Evolutionary conservation across 1,284 basidiomycete species (phyloP).

Genomic region (Malassezia globosa): DNA sequence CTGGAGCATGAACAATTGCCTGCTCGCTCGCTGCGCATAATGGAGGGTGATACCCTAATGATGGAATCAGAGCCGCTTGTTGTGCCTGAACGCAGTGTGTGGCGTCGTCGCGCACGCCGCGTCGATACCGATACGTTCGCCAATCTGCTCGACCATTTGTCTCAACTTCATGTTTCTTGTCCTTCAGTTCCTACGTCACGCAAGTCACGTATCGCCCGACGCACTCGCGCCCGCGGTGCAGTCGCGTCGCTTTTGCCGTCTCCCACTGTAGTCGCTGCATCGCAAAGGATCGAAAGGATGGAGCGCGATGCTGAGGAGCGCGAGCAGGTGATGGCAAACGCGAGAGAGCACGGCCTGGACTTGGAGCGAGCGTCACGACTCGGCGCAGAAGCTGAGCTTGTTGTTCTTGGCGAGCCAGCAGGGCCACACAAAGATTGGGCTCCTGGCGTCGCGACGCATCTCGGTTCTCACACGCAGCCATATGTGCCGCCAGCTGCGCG

Average conservation of each 20-base stretch:
- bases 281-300: slow-evolving; percentile 5
- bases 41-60: slow-evolving; percentile 2
- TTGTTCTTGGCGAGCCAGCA: slow-evolving; percentile 41
- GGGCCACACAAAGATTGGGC: slow-evolving; percentile 36
- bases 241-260: slow-evolving; percentile 14
- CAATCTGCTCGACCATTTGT: slow-evolving; percentile 8
- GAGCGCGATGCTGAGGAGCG: slow-evolving; percentile 23
- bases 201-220: background rate
- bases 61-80: slow-evolving; percentile 1
- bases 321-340: slow-evolving; percentile 35
- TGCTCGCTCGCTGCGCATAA: slow-evolving; percentile 5
- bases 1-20: slow-evolving; percentile 16
- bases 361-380: slow-evolving; percentile 33
- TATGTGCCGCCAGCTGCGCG: slow-evolving; percentile 27
- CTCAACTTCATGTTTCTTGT: slow-evolving; percentile 5
- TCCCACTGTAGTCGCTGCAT: slow-evolving; percentile 6
- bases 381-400: slow-evolving; percentile 42
- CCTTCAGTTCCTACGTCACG: background rate
- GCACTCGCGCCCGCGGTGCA: background rate
- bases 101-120: slow-evolving; percentile 12
- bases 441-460: slow-evolving; percentile 37
- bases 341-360: slow-evolving; percentile 40
- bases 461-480: slow-evolving; percentile 36
- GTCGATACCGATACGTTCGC: slow-evolving; percentile 11
- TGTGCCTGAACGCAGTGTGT: slow-evolving; percentile 1